Evolutionary conservation across 1,139 yeast genomes (phyloP).

Genomic region (Spathaspora sp.): DNA sequence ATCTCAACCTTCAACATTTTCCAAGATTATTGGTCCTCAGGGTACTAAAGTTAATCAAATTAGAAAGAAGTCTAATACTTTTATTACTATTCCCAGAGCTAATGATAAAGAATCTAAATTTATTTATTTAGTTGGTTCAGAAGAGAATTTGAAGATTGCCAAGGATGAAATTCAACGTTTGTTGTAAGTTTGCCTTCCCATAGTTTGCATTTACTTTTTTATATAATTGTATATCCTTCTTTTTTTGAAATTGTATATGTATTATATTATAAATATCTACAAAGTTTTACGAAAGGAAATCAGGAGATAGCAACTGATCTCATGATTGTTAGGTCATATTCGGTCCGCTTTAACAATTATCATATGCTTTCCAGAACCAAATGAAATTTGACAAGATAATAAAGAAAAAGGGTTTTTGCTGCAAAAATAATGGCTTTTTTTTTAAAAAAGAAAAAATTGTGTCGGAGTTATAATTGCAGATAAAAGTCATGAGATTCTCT

Average conservation of each 20-base stretch:
- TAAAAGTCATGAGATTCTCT: neutral
- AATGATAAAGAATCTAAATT: conserved; percentile 39
- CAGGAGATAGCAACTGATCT: too few relatives aligned
- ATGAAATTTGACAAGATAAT: neutral
- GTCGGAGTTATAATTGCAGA: neutral
- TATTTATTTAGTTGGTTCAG: conserved; percentile 34
- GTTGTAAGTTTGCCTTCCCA: too few relatives aligned
- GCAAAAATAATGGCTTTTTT: neutral
- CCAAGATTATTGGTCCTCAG: conserved; percentile 72
- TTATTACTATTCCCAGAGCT: conserved; percentile 64
- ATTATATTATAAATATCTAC: too few relatives aligned
- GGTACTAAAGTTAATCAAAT: conserved; percentile 68
- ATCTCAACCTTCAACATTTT: conserved; percentile 35
- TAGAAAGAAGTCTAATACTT: conserved; percentile 57
- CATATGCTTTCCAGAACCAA: neutral
- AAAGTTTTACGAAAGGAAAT: too few relatives aligned
- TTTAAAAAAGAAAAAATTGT: neutral
- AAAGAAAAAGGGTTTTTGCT: neutral
- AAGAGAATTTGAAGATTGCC: conserved; percentile 30
- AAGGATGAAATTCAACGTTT: conserved; percentile 24
- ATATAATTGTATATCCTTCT: too few relatives aligned
- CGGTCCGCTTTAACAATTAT: too few relatives aligned
- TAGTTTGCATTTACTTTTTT: neutral
- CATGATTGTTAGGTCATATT: too few relatives aligned
- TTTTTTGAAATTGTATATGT: too few relatives aligned